Evolutionary conservation across 2,329 filamentous ascomycete species (phyloP), one percentile per base, ranked within the genome.

Genomic region (Lizonia empirigonia): DNA sequence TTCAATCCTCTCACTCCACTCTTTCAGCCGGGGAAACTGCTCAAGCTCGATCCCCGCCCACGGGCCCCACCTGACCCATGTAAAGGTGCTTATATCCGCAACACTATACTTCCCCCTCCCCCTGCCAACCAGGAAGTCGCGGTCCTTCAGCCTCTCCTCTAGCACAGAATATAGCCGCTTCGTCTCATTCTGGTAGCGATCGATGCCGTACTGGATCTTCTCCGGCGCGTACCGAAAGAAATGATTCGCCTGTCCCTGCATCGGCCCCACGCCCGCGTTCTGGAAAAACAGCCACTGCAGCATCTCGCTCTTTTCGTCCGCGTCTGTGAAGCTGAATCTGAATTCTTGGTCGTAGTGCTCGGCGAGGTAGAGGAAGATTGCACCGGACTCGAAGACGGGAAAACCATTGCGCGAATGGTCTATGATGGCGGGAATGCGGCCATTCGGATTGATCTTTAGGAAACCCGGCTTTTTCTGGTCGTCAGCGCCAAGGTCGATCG

Each of bases 391-490:
- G 65, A 93, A 95, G 16, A 95, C 71, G 48, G 81, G 79, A 66
- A 94, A 89, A 26, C 78, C 77, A 69, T 86, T 78, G 60, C 89
- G 88, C 2, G 79, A 89, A 36, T 64, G 59, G 74, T 95, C 91
- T 7, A 89, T 91, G 41, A 96, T 69, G 54, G 90, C 90, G 4
- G 91, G 91, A 62, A 96, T 94, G 62, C 90, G 87, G 58, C 90
- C 90, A 71, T 96, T 96, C 55, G 91, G 90, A 74, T 96, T 96
- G 76, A 94, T 91, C 41, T 85, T 83, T 24, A 94, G 81, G 75
- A 92, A 96, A 86, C 87, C 91, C 8, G 83, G 83, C 69, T 91
- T 81, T 63, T 92, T 93, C 65, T 93, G 89, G 29, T 78, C 80
- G 66, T 89, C 87, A 59, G 86, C 86, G 54, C 70, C 76, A 44